Evolutionary conservation across 495 filamentous ascomycete genomes (phyloP).

Genomic region (Neurospora sp.): DNA sequence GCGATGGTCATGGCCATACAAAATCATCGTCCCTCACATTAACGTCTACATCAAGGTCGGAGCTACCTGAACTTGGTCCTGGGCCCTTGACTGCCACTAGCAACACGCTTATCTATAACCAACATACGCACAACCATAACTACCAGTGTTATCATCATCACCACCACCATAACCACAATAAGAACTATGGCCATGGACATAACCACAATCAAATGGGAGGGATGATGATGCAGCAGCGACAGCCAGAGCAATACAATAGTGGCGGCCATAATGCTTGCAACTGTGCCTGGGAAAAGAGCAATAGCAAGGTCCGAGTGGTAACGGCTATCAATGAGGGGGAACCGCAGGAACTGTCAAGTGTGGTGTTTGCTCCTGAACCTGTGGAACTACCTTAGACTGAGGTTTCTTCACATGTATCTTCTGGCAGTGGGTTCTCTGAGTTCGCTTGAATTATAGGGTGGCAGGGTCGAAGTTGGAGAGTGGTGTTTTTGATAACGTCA

Average conservation of each 20-base stretch:
- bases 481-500: background rate
- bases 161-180: background rate
- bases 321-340: background rate
- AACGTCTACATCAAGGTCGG: background rate
- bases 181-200: background rate
- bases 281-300: background rate
- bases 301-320: background rate
- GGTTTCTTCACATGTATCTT: background rate
- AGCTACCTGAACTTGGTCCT: background rate
- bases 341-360: constrained; percentile 1
- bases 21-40: background rate
- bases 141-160: background rate
- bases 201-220: background rate
- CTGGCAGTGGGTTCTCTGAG: background rate
- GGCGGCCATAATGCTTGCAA: background rate
- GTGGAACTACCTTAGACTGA: background rate
- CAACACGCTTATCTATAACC: background rate
- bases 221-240: background rate
- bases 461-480: background rate
- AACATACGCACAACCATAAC: background rate
- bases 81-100: background rate
- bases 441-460: background rate
- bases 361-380: constrained; percentile 1
- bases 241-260: background rate
- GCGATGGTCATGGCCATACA: background rate